Percentiles rank a stretch among this genome's conserved stretches.
Evolutionary conservation across 2,329 filamentous ascomycete genomes (phyloP).

Genomic region (Triangularia setosa): DNA sequence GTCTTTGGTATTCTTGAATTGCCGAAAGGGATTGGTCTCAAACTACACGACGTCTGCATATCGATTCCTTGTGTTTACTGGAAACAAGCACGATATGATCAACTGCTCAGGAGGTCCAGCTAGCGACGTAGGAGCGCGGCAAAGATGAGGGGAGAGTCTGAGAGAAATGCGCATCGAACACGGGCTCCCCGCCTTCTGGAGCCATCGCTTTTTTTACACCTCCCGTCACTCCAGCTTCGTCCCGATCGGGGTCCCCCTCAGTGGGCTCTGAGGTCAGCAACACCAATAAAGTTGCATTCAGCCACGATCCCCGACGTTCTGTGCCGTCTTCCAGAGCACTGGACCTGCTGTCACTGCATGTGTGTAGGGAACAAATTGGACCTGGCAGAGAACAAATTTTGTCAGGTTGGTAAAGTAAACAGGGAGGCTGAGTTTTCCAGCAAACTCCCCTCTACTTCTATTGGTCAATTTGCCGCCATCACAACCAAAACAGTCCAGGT

Average conservation of each 20-base stretch:
- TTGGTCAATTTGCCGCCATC: not conserved
- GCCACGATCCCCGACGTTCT: slow-evolving; percentile 7
- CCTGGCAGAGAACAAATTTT: not conserved
- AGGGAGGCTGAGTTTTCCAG: not conserved
- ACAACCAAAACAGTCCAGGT: not conserved
- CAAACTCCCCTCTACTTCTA: not conserved
- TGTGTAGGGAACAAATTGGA: not conserved
- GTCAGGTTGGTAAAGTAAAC: too few relatives aligned
- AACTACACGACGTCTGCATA: not conserved
- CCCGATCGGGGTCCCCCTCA: not conserved
- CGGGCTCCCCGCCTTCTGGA: slow-evolving; percentile 4
- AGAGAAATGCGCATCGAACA: not conserved
- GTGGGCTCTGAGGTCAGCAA: slow-evolving; percentile 6
- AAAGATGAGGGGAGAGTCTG: not conserved
- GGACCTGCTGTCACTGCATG: not conserved
- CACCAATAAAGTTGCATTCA: slow-evolving; percentile 3
- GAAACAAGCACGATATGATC: not conserved
- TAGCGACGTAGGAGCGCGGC: not conserved
- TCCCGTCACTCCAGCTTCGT: not conserved
- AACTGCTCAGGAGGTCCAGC: not conserved
- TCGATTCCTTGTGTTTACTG: not conserved
- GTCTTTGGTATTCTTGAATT: not conserved
- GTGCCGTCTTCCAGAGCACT: not conserved
- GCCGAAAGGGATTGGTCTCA: not conserved
- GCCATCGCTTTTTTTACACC: slow-evolving; percentile 2